Percentiles rank a stretch among this genome's conserved stretches.
These are phyloP conservation scores for Raphanus hybrid DNA, from an alignment of 441 rosid genomes.

Conservation along the genomic window DNA sequence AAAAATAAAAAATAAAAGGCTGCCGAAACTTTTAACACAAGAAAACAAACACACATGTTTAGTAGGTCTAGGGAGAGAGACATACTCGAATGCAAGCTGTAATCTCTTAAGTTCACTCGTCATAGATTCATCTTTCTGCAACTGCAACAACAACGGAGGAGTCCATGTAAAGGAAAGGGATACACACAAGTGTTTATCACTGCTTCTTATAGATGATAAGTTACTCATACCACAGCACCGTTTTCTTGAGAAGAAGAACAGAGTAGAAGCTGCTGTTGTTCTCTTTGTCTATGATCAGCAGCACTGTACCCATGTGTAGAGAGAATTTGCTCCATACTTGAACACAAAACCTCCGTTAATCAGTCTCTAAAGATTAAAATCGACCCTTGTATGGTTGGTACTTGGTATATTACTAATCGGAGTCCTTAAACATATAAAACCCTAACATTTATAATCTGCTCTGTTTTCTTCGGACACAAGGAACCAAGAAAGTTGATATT, in stretches of 20 bases:
- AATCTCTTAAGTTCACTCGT: constrained; percentile 33
- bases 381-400: not conserved
- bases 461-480: not conserved
- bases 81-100: constrained; percentile 41
- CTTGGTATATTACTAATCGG: not conserved
- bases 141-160: constrained; percentile 11
- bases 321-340: not conserved
- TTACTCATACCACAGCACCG: no score
- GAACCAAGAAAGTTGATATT: not conserved
- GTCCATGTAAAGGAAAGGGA: not conserved
- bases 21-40: constrained; percentile 5
- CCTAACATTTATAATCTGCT: not conserved
- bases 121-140: constrained; percentile 21
- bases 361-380: not conserved
- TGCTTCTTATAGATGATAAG: no score
- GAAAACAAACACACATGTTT: not conserved
- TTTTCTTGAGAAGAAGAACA: no score
- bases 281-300: not conserved
- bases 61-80: not conserved
- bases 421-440: not conserved
- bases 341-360: not conserved
- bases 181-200: not conserved
- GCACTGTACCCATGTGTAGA: not conserved
- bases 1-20: constrained; percentile 9
- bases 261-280: no score